These are phyloP conservation scores for Aspergillus pseudotamarii DNA, from an alignment of 2,329 filamentous ascomycete species.

Conservation along the genomic window DNA sequence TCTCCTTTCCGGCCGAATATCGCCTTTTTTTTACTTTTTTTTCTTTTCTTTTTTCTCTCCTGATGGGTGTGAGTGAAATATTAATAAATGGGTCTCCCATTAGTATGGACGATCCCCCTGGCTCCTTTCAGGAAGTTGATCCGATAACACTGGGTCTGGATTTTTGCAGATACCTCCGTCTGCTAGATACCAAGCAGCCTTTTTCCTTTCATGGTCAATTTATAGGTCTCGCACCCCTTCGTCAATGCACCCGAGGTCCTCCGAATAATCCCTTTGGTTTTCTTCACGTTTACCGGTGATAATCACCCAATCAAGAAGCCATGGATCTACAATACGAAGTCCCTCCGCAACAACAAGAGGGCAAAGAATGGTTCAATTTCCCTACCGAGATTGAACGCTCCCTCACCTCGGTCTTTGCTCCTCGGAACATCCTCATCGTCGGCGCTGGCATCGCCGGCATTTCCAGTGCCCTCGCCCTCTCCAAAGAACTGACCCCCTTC, in stretches of 20 bases:
- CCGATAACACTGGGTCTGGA: not conserved
- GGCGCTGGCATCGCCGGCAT: slow-evolving; percentile 41
- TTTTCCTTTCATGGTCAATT: not conserved
- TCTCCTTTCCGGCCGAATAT: slow-evolving; percentile 17
- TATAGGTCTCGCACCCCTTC: not conserved
- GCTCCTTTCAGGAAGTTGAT: slow-evolving; percentile 2
- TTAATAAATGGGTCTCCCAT: not conserved
- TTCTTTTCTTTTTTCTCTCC: not conserved
- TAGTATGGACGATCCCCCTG: not conserved
- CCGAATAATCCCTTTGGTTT: not conserved
- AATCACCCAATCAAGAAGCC: not conserved
- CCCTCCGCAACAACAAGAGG: slow-evolving; percentile 8
- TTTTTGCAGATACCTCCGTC: not conserved
- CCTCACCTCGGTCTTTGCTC: slow-evolving; percentile 14
- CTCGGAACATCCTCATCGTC: slow-evolving; percentile 34
- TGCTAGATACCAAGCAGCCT: not conserved
- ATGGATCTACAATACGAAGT: slow-evolving; percentile 13
- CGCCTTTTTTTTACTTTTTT: not conserved
- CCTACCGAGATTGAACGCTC: slow-evolving; percentile 9
- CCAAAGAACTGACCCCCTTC: slow-evolving; percentile 35
- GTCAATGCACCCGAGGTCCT: not conserved
- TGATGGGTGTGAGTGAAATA: not conserved
- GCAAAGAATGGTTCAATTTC: slow-evolving; percentile 13
- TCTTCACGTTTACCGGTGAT: not conserved
- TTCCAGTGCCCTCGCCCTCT: slow-evolving; percentile 35